Evolutionary conservation across 2,329 filamentous ascomycete species (phyloP).

Genomic region (Stagonosporopsis rhizophila): DNA sequence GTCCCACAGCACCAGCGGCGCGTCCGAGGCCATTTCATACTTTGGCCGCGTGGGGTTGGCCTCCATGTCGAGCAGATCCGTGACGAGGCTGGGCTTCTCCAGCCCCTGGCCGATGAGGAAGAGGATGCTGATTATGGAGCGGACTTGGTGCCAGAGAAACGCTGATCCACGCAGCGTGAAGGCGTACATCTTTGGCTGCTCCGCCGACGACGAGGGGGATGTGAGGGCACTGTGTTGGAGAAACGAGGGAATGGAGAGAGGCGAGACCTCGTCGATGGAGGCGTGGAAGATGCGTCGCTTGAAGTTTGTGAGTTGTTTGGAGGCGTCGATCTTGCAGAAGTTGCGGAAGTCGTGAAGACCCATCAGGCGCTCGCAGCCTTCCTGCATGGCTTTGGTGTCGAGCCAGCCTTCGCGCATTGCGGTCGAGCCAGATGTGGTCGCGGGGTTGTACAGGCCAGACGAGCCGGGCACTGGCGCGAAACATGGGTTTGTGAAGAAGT

Average conservation of each 20-base stretch:
- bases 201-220: constrained; percentile 10
- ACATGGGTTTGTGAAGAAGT: constrained; percentile 96
- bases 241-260: constrained; percentile 37
- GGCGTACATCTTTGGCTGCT: constrained; percentile 73
- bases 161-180: constrained; percentile 90
- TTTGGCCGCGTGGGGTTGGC: constrained; percentile 77
- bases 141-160: constrained; percentile 98
- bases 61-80: constrained; percentile 74
- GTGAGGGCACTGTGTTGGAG: constrained; percentile 38
- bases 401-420: constrained; percentile 70
- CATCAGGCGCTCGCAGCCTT: constrained; percentile 79
- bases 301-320: constrained; percentile 89
- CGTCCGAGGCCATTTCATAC: constrained; percentile 90
- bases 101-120: constrained; percentile 91
- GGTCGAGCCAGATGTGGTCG: constrained; percentile 4
- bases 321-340: constrained; percentile 91
- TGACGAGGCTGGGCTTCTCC: constrained; percentile 76
- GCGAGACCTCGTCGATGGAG: constrained; percentile 66
- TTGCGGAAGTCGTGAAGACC: constrained; percentile 95
- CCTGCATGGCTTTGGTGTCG: constrained; percentile 84
- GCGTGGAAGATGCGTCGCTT: constrained; percentile 79
- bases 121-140: constrained; percentile 90
- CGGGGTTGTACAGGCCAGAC: constrained; percentile 54
- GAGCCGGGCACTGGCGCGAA: constrained; percentile 72
- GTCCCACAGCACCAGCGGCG: constrained; percentile 93